These are phyloP conservation scores for Tanozyma kutaoensis DNA, from an alignment of 805 yeast genomes.

Conservation along the genomic window DNA sequence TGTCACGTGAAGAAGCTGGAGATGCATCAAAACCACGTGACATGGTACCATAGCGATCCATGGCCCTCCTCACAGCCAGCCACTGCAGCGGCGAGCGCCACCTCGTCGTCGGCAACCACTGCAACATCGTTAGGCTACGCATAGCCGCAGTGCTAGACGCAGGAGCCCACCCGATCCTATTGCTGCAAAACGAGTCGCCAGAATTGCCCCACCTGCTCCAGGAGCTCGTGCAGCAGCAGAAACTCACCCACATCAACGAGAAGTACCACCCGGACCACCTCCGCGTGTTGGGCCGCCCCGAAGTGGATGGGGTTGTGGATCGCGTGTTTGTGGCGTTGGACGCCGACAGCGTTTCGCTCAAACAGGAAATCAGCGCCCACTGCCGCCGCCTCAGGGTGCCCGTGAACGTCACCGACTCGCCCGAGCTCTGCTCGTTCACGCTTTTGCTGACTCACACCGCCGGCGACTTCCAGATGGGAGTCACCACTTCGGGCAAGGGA, in stretches of 20 bases:
- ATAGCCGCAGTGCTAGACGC: constrained; percentile 32
- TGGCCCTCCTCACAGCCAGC: constrained; percentile 6
- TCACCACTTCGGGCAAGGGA: constrained; percentile 81
- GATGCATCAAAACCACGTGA: too few species aligned
- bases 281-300: constrained; percentile 42
- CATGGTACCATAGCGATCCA: too few species aligned
- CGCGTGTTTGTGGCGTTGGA: constrained; percentile 54
- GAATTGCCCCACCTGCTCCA: constrained; percentile 12
- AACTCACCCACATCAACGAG: constrained; percentile 8
- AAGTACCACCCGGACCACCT: constrained; percentile 31
- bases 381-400: constrained; percentile 67
- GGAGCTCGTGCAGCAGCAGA: constrained; percentile 10
- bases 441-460: constrained; percentile 56
- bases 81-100: constrained; percentile 39
- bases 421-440: constrained; percentile 63
- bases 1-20: too few species aligned
- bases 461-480: constrained; percentile 70
- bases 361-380: constrained; percentile 27
- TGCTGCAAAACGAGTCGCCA: constrained; percentile 21
- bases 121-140: constrained; percentile 33
- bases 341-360: constrained; percentile 12
- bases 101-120: constrained; percentile 38
- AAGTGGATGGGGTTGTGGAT: constrained; percentile 58
- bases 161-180: constrained; percentile 41
- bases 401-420: constrained; percentile 63